Evolutionary conservation across 768 basidiomycete species (phyloP).

Genomic region (Tulasnella sp.): DNA sequence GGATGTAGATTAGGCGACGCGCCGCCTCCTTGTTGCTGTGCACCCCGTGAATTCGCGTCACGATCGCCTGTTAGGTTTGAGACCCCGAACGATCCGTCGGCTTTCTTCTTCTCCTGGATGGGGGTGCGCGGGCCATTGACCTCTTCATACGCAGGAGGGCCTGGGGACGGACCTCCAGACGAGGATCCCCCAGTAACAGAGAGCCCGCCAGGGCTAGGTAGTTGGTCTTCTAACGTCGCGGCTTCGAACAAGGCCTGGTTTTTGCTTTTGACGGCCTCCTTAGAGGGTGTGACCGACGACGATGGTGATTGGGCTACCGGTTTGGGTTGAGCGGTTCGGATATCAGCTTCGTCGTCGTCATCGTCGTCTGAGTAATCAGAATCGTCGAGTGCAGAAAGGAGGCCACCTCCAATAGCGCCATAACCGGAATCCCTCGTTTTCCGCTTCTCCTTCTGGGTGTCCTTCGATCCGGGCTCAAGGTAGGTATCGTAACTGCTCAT

Average conservation of each 20-base stretch:
- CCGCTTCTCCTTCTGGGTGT: background rate
- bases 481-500: constrained; percentile 8
- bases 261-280: constrained; percentile 11
- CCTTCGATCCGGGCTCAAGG: background rate
- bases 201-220: background rate
- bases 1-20: constrained; percentile 7
- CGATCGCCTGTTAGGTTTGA: too few relatives aligned
- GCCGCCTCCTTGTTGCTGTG: constrained; percentile 3
- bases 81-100: background rate
- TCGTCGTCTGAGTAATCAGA: constrained; percentile 12
- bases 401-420: constrained; percentile 16
- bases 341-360: constrained; percentile 10
- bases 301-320: background rate
- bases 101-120: constrained; percentile 1
- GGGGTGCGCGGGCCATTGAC: background rate
- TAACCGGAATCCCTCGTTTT: constrained; percentile 7
- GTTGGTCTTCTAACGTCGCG: background rate
- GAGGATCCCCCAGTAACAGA: background rate
- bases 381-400: constrained; percentile 9
- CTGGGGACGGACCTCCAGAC: background rate
- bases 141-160: constrained; percentile 10
- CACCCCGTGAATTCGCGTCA: background rate
- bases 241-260: constrained; percentile 18
- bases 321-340: background rate
- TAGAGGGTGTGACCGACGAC: too few relatives aligned